Evolutionary conservation across 2,329 filamentous ascomycete species (phyloP), one percentile per base, ranked within the genome.

Genomic region (Paecilomyces dactylethromorphus): DNA sequence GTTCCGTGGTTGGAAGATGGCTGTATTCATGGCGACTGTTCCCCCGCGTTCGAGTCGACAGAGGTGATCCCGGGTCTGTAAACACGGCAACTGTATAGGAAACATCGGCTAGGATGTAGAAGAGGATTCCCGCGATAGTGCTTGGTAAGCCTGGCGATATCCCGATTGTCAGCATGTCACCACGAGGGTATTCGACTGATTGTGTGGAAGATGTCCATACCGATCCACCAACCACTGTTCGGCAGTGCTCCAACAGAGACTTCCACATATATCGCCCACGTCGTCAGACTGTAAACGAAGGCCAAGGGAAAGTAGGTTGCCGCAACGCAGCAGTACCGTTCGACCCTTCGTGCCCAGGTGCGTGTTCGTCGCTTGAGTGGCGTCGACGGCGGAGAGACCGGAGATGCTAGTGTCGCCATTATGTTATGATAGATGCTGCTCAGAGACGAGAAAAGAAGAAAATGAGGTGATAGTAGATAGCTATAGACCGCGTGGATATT

Each of bases 1-100:
- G 76, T 63, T 87, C 86, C 61, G 85, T 82, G n/a, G 89, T 90
- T 1, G 92, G 92, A 52, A 97, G 81, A 53, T 89, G 86, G 71
- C 87, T 90, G 78, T 97, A 97, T 71, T 74, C 69, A 57, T 75
- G 72, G 50, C 71, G 70, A 56, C 64, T 66, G 33, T 65, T 66
- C 3, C 68, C 66, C 21, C 65, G 64, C 45, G 64, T 62, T 3
- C 64, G 65, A 15, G 59, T 53, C 11, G 65, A 68, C 15, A 84
- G 69, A 10, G 86, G 85, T 53, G 84, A 87, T 52, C 94, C 94
- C 5, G 94, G 93, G 63, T 89, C 85, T 24, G 91, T 96, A 77
- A 97, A 97, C 63, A 97, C 93, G 68, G 94, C 94, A 52, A 88
- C 87, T 0, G 91, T 94, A 78, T 99, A 99, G 68, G 85, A 93